Evolutionary conservation across 306 rosid species (phyloP).

Genomic region (Gynostemma pentaphyllum): DNA sequence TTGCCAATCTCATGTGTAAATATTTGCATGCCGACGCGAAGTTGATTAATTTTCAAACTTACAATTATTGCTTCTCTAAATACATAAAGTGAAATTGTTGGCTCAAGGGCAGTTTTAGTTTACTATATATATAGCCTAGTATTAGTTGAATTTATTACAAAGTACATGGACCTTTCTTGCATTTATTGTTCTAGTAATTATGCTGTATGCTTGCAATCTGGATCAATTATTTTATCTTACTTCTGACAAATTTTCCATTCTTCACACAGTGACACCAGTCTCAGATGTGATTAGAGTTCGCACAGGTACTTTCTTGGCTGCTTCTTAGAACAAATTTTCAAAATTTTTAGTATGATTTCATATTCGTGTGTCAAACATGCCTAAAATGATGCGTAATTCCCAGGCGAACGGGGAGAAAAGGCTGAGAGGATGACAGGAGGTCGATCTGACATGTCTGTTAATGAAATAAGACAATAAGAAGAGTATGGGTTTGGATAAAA

Average conservation of each 20-base stretch:
- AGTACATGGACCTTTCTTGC: background rate
- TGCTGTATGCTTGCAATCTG: background rate
- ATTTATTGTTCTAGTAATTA: background rate
- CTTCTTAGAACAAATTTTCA: slow-evolving; percentile 3
- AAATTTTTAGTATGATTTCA: background rate
- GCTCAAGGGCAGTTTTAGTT: background rate
- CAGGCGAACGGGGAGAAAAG: slow-evolving; percentile 79
- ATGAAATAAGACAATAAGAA: slow-evolving; percentile 8
- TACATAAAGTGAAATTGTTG: background rate
- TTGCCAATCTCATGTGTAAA: background rate
- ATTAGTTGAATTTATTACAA: background rate
- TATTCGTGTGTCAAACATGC: background rate
- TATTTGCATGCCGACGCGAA: background rate
- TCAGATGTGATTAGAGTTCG: slow-evolving; percentile 77
- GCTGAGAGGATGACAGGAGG: slow-evolving; percentile 86
- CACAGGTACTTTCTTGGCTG: slow-evolving; percentile 44
- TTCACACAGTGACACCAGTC: slow-evolving; percentile 68
- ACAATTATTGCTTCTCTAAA: background rate
- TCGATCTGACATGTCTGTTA: slow-evolving; percentile 23
- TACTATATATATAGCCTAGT: background rate
- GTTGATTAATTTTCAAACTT: background rate
- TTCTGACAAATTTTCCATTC: slow-evolving; percentile 12
- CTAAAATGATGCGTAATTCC: slow-evolving; percentile 1
- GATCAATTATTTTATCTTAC: background rate
- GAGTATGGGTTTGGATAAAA: background rate